These are phyloP conservation scores for Mucor racemosus DNA, from an alignment of 371 early-diverging fungal genomes.

Conservation along the genomic window DNA sequence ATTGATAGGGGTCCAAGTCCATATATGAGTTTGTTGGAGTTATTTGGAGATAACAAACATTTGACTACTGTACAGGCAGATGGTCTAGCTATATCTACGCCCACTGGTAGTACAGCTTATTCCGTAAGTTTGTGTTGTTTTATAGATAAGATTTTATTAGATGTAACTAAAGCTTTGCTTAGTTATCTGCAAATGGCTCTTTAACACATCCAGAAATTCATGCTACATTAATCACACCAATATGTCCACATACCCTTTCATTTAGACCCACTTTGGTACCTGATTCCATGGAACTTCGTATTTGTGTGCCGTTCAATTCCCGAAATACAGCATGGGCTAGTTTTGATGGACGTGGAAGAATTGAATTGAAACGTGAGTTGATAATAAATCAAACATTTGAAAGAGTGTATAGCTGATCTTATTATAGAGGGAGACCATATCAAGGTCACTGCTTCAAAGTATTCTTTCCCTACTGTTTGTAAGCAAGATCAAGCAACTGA, in stretches of 20 bases:
- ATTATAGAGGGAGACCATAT: slow-evolving; percentile 84
- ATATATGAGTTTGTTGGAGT: slow-evolving; percentile 86
- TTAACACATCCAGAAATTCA: slow-evolving; percentile 94
- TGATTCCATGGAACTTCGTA: slow-evolving; percentile 83
- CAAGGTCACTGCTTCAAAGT: slow-evolving; percentile 81
- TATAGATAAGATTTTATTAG: background rate
- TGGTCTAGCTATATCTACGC: slow-evolving; percentile 91
- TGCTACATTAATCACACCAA: slow-evolving; percentile 91
- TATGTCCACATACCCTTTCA: slow-evolving; percentile 94
- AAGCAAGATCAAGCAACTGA: slow-evolving; percentile 75
- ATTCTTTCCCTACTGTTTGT: slow-evolving; percentile 90
- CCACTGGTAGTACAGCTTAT: slow-evolving; percentile 98
- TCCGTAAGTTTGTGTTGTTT: slow-evolving; percentile 57
- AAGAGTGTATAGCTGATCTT: no score
- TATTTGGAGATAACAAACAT: slow-evolving; percentile 89
- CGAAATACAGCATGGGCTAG: slow-evolving; percentile 84
- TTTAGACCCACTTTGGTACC: slow-evolving; percentile 96
- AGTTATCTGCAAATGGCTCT: slow-evolving; percentile 92
- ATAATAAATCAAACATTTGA: no score
- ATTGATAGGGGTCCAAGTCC: slow-evolving; percentile 92
- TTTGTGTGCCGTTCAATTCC: slow-evolving; percentile 78
- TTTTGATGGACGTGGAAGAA: slow-evolving; percentile 92
- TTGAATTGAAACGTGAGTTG: slow-evolving; percentile 75
- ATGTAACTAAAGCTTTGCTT: background rate
- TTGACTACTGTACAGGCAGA: slow-evolving; percentile 89